Base-by-base conservation (phyloP, 768 basidiomycete genomes). In the Mycena vitilis region DNA sequence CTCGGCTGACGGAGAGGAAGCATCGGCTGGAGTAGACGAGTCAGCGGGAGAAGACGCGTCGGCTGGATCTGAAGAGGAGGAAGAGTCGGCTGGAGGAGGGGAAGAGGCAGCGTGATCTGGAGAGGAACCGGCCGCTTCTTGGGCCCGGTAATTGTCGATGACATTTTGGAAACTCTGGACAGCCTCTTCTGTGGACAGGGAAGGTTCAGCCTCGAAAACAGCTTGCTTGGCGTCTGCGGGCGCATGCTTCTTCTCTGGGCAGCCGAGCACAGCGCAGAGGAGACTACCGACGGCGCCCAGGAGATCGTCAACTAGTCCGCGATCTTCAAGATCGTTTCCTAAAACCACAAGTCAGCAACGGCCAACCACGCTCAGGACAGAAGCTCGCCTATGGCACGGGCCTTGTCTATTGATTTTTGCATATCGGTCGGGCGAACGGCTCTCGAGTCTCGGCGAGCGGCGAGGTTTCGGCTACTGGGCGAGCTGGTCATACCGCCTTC, bases 401-500 rank as follows among this genome's bases (percentile, higher is more conserved):
- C 71, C n/a, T 36, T 20, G 30, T 69, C 53, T 47, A 68, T 68
- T 16, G 63, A 38, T 22, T 47, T 30, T 54, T 72, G 67, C 71
- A 72, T 69, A 45, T 66, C 59, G 16, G 63, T 10, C 25, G 71
- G 67, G 49, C 71, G 63, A 58, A 56, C 48, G 49, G 54, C 37
- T 60, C 71, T 62, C 52, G 65, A 56, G 62, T 65, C 70, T 57
- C 60, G 68, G 54, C 60, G 68, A 53, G 63, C 58, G 40, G 68
- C 54, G 54, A 68, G 15, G 36, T 48, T 30, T 15, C 55, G 60
- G 7, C 54, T 60, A 30, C 71, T 72, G 30, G 71, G 64, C 49
- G 71, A 72, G 67, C 64, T 63, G 36, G 63, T 62, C 66, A 75
- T 48, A 36, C 55, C 56, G 51, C 66, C 47, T 48, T 74, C 71